A percentile compares a stretch with the other conserved stretches of the same genome.
Evolutionary conservation across 2,329 filamentous ascomycete species (phyloP).

Genomic region (Aspergillus carbonarius): DNA sequence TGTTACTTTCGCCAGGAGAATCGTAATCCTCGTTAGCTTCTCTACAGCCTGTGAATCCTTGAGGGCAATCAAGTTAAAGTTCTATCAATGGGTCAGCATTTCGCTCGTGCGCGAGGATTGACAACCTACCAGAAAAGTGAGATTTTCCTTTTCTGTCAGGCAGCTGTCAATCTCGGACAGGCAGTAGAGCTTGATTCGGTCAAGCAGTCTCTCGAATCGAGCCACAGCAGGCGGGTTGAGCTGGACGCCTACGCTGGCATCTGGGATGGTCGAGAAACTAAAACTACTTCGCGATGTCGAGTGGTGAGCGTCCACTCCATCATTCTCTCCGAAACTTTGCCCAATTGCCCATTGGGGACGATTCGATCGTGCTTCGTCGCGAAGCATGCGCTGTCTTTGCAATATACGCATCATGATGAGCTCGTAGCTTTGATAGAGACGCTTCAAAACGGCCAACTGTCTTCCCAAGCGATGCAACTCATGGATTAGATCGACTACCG

Average conservation of each 20-base stretch:
- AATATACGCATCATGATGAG: constrained; percentile 63
- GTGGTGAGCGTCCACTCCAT: constrained; percentile 42
- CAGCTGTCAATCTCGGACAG: constrained; percentile 64
- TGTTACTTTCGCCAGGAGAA: constrained; percentile 71
- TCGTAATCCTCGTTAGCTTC: constrained; percentile 68
- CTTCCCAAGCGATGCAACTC: constrained; percentile 60
- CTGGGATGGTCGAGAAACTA: constrained; percentile 17
- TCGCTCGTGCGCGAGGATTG: too few relatives aligned
- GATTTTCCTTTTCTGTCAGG: constrained; percentile 66
- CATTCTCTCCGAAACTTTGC: constrained; percentile 26
- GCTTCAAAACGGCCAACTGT: constrained; percentile 60
- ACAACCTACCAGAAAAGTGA: constrained; percentile 63
- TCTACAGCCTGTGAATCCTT: constrained; percentile 73
- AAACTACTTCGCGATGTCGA: constrained; percentile 26
- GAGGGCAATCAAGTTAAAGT: constrained; percentile 75
- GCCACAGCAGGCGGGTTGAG: constrained; percentile 53
- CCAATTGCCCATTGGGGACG: constrained; percentile 20
- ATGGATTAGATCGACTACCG: constrained; percentile 47
- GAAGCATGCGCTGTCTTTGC: constrained; percentile 47
- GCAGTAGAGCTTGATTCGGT: constrained; percentile 62
- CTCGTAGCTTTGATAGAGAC: constrained; percentile 62
- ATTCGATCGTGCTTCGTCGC: constrained; percentile 33
- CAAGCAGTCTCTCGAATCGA: constrained; percentile 60
- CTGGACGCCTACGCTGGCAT: constrained; percentile 39
- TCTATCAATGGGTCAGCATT: constrained; percentile 46